Evolutionary conservation across 495 filamentous ascomycete species (phyloP), one percentile per base, ranked within the genome.

Genomic region (Penicillium silybi): DNA sequence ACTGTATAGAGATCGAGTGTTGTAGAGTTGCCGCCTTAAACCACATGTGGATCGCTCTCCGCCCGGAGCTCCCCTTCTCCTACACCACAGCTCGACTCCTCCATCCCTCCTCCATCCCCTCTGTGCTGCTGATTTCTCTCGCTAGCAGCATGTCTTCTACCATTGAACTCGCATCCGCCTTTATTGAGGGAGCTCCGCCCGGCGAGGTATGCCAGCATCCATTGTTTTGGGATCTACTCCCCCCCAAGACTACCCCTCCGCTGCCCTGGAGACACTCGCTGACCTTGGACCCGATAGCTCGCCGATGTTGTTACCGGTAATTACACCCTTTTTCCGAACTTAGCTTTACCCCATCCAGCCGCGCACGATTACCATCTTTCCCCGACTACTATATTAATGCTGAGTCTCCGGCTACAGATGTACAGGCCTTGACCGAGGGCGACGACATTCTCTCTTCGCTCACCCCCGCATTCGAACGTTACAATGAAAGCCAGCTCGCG

Each of bases 401-500:
- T 66, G 53, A 64, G 43, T 41, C 17, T 18, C 40, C 56, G 11
- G 46, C 19, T 48, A 35, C 62, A 97, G 93, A 95, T 63, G 89
- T 99, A 75, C 96, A 97, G 67, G 70, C 82, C 43, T 77, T 99
- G 35, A 91, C 87, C 65, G 84, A 91, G 58, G 84, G 81, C 22
- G 81, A 84, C 9, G 75, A 78, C 42, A 70, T 92, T 37, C 69
- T 92, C 23, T 67, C 79, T 46, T 83, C 86, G 35, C 85, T 96
- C 10, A 77, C 72, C 4, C 89, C 90, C 3, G 91, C 93, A 0
- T 93, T 97, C 71, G 80, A 92, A 71, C 88, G 86, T 68, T 97
- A 99, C 80, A 97, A 96, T 63, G 92, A 97, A 68, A 86, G 89
- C 69, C 95, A 99, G 68, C 86, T 97, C 66, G 70, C 83, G 25